Evolutionary conservation across 176 grass and related monocot genomes (phyloP), one percentile per base, ranked within the genome.

Genomic region (Chloris gayana): DNA sequence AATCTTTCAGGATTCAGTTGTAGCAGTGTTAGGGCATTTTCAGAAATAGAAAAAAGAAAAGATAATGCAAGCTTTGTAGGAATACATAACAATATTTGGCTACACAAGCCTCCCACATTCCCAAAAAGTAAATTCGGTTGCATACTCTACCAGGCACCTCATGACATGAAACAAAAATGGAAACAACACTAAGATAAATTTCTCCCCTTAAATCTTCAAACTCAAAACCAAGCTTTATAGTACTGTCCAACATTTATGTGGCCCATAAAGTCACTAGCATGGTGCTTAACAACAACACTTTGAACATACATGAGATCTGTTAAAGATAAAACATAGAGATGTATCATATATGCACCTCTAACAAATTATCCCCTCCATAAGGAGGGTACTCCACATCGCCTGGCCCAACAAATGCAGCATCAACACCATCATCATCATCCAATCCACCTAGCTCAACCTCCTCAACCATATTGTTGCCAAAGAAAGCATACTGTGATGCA

Each of bases 371-470:
- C 33, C 80, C 69, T 45, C 72, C 61, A 82, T 77, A 87, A 82
- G 70, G 70, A 82, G 58, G 51, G 64, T 77, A 82, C 77, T 90
- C 84, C 85, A 85, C 77, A 12, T 93, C 67, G 29, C 65, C 84
- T 32, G 29, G 64, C 12, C 44, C 69, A 63, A 44, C 59, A 64
- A 86, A 74, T 72, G 69, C 70, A 67, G 79, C 41, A 84, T 76
- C 76, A 37, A 35, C 77, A 69, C n/a, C 80, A 77, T 68, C 69
- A 33, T 88, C 91, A 29, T 87, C 87, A 46, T 93, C 91, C 83
- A 93, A 85, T 67, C 91, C 87, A 80, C 91, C 91, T 70, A 93
- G 70, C 65, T 93, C 91, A 66, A 93, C 72, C 46, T 93, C 91
- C 45, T 87, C 84, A 46, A 89, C 64, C 0, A 31, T 69, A 82